Evolutionary conservation across 306 rosid genomes (phyloP), one percentile per base, ranked within the genome.

Genomic region (Spatholobus suberectus): DNA sequence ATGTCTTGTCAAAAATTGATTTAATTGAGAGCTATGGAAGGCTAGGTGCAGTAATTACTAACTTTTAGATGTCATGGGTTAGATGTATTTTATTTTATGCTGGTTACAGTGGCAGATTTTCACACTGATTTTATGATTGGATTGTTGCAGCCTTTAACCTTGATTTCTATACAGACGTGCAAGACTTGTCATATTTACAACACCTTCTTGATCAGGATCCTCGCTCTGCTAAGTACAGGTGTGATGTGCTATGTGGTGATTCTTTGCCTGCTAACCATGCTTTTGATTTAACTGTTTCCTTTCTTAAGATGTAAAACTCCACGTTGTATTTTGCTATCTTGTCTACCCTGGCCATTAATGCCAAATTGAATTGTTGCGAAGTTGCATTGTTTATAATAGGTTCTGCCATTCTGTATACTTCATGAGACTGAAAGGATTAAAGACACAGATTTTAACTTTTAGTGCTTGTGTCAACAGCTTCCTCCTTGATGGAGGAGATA

Each of bases 1-100:
- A 93, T 78, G 97, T 96, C 46, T 83, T 96, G 82, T 93, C 99
- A 65, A 96, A 92, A 92, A 93, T 96, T 83, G 99, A 96, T 84
- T 88, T 96, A 63, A 90, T 96, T 82, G 98, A 93, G 90, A 92
- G 85, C 85, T 96, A 96, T 21, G 99, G 99, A 89, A 93, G 69
- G 83, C 91, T 93, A 86, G 97, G 99, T 93, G 70, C 34, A 37
- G 83, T 54, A 51, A 41, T n/a, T 75, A 55, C 51, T 11, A 69
- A 49, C 27, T 73, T 81, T 78, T 72, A 7, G 40, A 44, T 43
- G 13, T 41, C 23, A 78, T 70, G 67, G 74, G 61, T 70, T 55
- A 21, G 26, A 26, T 72, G 26, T 74, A 32, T 59, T 44, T 55
- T 77, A 52, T 23, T 76, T 38, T 17, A 58, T 46, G 40, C 80